Percentiles rank a stretch among this genome's conserved stretches.
Evolutionary conservation across 2,329 filamentous ascomycete species (phyloP).

Genomic region (Diaporthe citrichinensis): DNA sequence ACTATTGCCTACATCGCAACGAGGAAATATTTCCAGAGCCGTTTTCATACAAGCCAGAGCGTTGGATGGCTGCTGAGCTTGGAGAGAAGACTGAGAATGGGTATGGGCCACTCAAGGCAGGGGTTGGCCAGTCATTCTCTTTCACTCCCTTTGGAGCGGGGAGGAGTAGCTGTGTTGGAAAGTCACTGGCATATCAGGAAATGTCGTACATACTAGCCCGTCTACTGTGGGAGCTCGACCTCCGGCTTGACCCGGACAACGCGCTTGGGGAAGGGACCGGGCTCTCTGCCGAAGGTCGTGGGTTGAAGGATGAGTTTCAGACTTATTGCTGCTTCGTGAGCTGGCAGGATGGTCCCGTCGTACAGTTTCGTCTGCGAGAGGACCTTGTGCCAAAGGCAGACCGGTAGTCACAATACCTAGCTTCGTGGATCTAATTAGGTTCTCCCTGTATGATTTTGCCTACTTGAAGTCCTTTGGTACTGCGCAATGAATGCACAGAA

Average conservation of each 20-base stretch:
- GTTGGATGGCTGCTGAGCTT: background rate
- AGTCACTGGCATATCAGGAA: background rate
- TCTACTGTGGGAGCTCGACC: background rate
- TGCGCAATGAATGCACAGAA: no score
- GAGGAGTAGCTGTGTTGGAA: background rate
- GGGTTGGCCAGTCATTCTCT: background rate
- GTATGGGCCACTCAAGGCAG: background rate
- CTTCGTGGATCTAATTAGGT: no score
- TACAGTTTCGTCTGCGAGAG: background rate
- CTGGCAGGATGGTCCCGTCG: background rate
- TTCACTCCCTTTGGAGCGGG: constrained; percentile 15
- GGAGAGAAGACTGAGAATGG: no score
- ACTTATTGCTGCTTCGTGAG: background rate
- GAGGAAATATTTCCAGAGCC: background rate
- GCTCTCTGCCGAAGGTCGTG: background rate
- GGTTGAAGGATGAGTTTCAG: constrained; percentile 21
- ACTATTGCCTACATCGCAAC: background rate
- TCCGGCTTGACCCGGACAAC: background rate
- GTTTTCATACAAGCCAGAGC: background rate
- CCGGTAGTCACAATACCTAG: no score
- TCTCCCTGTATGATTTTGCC: no score
- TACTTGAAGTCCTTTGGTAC: no score
- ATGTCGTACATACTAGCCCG: constrained; percentile 5
- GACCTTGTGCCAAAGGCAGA: no score
- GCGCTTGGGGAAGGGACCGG: background rate